A percentile compares a stretch with the other conserved stretches of the same genome.
These are phyloP conservation scores for Dioszegia hungarica DNA, from an alignment of 768 basidiomycete species.

Conservation along the genomic window DNA sequence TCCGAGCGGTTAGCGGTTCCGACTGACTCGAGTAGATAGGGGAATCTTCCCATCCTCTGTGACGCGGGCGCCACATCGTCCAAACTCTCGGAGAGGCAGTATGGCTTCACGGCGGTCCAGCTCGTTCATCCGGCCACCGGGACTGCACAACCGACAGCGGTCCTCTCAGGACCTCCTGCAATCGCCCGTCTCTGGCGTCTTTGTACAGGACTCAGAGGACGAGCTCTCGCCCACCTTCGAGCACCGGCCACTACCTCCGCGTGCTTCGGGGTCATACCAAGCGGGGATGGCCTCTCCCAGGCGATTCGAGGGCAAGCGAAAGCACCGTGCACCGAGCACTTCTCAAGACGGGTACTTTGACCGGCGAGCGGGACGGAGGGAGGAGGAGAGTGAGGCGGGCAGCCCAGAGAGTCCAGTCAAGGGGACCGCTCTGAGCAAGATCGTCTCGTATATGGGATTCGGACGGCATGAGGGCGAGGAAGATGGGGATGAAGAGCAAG, in stretches of 20 bases:
- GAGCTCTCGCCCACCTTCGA: conserved; percentile 16
- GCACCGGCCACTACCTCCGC: neutral
- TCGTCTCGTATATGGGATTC: conserved; percentile 42
- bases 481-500: conserved; percentile 36
- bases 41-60: conserved; percentile 34
- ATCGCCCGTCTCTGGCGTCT: conserved; percentile 36
- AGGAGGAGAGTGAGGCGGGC: conserved; percentile 1
- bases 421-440: conserved; percentile 23
- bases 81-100: conserved; percentile 32
- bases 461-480: conserved; percentile 24
- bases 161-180: conserved; percentile 26
- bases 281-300: conserved; percentile 6
- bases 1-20: no score
- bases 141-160: conserved; percentile 5
- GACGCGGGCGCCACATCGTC: conserved; percentile 24
- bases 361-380: conserved; percentile 4
- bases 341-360: conserved; percentile 23
- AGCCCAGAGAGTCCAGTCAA: conserved; percentile 19
- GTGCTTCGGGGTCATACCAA: conserved; percentile 3
- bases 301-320: conserved; percentile 14
- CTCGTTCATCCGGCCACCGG: conserved; percentile 24
- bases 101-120: conserved; percentile 31
- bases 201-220: conserved; percentile 35
- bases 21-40: conserved; percentile 19
- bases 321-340: conserved; percentile 5